These are phyloP conservation scores for Claviceps citrina DNA, from an alignment of 2,329 filamentous ascomycete genomes.

Conservation along the genomic window DNA sequence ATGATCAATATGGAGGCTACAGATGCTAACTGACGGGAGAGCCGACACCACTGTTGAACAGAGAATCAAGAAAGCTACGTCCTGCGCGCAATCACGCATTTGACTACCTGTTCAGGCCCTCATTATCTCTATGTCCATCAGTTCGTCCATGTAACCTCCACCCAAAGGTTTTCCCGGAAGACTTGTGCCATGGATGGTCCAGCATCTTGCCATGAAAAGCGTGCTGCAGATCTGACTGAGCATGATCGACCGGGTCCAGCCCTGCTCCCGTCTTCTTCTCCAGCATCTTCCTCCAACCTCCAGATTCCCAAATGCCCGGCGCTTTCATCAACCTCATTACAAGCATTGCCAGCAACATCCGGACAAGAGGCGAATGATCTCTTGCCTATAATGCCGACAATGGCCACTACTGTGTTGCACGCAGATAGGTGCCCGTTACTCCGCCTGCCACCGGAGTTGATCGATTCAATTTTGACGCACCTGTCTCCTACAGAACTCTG, in stretches of 20 bases:
- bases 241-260: neutral
- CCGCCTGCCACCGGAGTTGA: slow-evolving; percentile 56
- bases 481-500: slow-evolving; percentile 51
- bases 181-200: slow-evolving; percentile 4
- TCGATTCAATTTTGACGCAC: slow-evolving; percentile 54
- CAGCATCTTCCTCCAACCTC: neutral
- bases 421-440: slow-evolving; percentile 24
- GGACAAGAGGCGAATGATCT: too few relatives aligned
- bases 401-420: neutral
- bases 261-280: neutral
- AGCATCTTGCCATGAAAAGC: slow-evolving; percentile 1
- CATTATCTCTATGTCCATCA: too few relatives aligned
- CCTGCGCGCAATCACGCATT: too few relatives aligned
- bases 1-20: too few relatives aligned
- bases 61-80: too few relatives aligned
- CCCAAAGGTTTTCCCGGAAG: neutral
- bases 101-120: too few relatives aligned
- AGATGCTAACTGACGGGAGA: neutral
- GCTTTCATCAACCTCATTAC: too few relatives aligned
- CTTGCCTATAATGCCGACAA: too few relatives aligned
- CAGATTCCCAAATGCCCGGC: slow-evolving; percentile 1
- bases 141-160: neutral
- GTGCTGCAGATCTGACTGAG: slow-evolving; percentile 3
- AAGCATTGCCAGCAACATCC: too few relatives aligned
- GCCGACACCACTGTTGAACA: neutral